Evolutionary conservation across 208 protist species (phyloP).

Genomic region (Trypanosoma conorhini): DNA sequence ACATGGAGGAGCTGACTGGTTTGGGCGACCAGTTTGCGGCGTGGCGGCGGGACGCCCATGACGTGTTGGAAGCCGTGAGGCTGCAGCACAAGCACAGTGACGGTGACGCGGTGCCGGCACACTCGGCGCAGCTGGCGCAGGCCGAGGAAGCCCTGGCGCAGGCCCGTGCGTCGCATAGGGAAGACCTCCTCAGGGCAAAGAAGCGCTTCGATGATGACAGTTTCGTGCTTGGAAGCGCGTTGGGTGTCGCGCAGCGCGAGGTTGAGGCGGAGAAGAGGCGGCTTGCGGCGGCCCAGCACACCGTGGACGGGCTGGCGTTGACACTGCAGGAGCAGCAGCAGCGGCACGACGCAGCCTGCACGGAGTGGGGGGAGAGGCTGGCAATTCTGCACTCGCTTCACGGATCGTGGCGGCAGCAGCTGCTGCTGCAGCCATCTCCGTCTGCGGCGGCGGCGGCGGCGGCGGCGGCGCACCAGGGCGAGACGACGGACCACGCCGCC

Average conservation of each 20-base stretch:
- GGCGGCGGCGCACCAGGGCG: constrained; percentile 2
- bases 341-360: constrained; percentile 17
- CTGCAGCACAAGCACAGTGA: not conserved
- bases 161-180: constrained; percentile 4
- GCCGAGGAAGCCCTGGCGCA: constrained; percentile 6
- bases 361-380: constrained; percentile 25
- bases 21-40: constrained; percentile 19
- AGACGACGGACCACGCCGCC: not conserved
- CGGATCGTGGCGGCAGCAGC: too few relatives aligned
- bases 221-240: constrained; percentile 23
- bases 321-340: constrained; percentile 26
- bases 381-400: constrained; percentile 25
- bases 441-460: constrained; percentile 3
- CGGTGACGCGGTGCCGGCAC: not conserved
- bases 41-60: constrained; percentile 13
- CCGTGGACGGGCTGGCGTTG: not conserved
- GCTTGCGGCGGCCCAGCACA: not conserved
- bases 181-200: constrained; percentile 8
- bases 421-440: too few relatives aligned
- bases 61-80: not conserved
- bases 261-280: constrained; percentile 4
- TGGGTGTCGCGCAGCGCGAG: constrained; percentile 14
- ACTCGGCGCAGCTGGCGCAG: constrained; percentile 2
- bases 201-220: constrained; percentile 27
- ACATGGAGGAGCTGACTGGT: constrained; percentile 18